These are phyloP conservation scores for Desmodesmus armatus DNA, from an alignment of 139 green algal genomes.

Conservation along the genomic window DNA sequence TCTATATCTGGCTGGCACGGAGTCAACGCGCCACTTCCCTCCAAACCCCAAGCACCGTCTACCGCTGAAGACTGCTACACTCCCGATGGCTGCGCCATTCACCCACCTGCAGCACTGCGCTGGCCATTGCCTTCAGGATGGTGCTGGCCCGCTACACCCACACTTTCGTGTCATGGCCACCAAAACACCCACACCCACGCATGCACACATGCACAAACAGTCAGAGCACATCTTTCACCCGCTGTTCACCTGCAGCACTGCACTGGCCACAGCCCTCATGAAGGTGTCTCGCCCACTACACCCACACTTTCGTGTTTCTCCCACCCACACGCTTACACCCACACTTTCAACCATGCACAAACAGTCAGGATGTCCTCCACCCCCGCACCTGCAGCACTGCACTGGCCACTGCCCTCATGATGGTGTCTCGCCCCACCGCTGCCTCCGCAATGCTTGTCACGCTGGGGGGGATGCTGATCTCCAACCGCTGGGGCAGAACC, in stretches of 20 bases:
- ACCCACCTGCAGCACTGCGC: neutral
- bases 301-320: too few relatives aligned
- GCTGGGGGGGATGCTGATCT: conserved; percentile 92
- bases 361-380: too few relatives aligned
- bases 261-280: conserved; percentile 85
- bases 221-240: too few relatives aligned
- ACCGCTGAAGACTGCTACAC: neutral
- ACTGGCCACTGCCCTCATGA: conserved; percentile 91
- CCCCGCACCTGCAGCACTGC: conserved; percentile 82
- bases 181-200: too few relatives aligned
- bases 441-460: conserved; percentile 92
- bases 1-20: too few relatives aligned
- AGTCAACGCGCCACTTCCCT: neutral
- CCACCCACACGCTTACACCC: too few relatives aligned
- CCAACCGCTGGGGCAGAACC: conserved; percentile 89
- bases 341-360: too few relatives aligned
- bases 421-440: conserved; percentile 90
- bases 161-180: too few relatives aligned
- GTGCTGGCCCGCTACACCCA: too few relatives aligned
- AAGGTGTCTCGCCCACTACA: conserved; percentile 86
- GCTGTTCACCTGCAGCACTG: conserved; percentile 15
- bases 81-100: neutral
- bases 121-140: neutral
- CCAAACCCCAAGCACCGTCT: neutral
- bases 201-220: too few relatives aligned